phyloP scores from a whole-genome alignment of 345 rosid genomes.

The rapeseed (Brassica napus) region Da-Ae NC_063444.1:40266001-40266500 shows the following conservation, averaged over 20 bases:
- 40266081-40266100: constrained; percentile 16
- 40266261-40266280: constrained; percentile 34
- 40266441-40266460: constrained; percentile 3
- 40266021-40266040: neutral
- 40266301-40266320: constrained; percentile 33
- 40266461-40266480: neutral
- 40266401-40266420: constrained; percentile 19
- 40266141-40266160: neutral
- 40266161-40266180: neutral
- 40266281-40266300: constrained; percentile 11
- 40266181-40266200: constrained; percentile 21
- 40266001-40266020: neutral
- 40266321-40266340: constrained; percentile 2
- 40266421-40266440: constrained; percentile 23
- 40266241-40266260: constrained; percentile 29
- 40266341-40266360: neutral
- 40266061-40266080: neutral
- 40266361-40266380: neutral
- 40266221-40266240: constrained; percentile 20
- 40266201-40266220: constrained; percentile 23
- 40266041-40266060: constrained; percentile 4
- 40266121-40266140: neutral
- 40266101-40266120: neutral
- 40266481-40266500: neutral
- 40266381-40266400: constrained; percentile 36